phyloP scores from a whole-genome alignment of 2,329 filamentous ascomycete species.

The Tolypocladium album region DNA sequence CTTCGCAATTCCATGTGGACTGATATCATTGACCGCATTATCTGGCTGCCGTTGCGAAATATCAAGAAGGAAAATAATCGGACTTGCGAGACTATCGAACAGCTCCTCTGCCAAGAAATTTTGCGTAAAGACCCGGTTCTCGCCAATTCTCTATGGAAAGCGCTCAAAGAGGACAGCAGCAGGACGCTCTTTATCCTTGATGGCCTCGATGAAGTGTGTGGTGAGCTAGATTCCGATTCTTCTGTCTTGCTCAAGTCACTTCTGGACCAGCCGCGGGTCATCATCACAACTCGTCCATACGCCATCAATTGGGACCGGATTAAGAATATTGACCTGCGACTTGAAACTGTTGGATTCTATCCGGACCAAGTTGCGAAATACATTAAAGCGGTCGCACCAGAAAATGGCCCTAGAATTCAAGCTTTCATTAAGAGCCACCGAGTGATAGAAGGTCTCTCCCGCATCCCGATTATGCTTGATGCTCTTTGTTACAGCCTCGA shows the following conservation, averaged over 20 bases:
- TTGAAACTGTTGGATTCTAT: not conserved
- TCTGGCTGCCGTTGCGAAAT: not conserved
- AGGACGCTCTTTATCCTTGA: not conserved
- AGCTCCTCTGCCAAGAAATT: not conserved
- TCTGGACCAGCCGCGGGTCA: not conserved
- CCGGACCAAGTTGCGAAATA: not conserved
- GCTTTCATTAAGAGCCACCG: not conserved
- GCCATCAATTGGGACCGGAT: not conserved
- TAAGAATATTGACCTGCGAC: not conserved
- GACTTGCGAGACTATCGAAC: not conserved
- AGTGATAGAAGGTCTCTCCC: not conserved
- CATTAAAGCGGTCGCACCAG: not conserved
- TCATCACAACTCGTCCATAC: not conserved
- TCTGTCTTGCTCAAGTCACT: not conserved
- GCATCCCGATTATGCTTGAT: not conserved
- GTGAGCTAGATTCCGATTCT: not conserved
- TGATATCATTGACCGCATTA: not conserved
- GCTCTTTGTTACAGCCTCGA: not conserved
- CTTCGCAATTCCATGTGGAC: not conserved
- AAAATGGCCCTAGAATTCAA: not conserved
- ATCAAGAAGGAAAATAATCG: not conserved
- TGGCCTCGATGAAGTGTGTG: not conserved
- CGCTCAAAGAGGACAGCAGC: not conserved
- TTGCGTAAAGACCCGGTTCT: not conserved
- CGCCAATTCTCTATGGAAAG: not conserved